Conservation (phyloP, 441 rosid genomes). For the Pelargonium fulgidum region DNA sequence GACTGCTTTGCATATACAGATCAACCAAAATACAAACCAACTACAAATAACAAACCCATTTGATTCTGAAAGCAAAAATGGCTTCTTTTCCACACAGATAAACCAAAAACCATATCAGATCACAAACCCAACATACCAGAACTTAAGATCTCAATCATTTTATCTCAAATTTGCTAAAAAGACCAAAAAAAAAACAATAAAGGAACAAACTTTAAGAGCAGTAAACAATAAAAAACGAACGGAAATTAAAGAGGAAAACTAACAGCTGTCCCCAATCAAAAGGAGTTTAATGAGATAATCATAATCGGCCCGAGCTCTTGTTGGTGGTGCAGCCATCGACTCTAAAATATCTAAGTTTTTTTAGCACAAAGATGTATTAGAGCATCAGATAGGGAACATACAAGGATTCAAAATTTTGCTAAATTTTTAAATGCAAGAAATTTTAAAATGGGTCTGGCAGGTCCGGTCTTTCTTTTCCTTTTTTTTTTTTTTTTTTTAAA, state of each 20-base stretch:
- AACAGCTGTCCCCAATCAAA: slow-evolving; percentile 48
- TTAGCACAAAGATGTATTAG: too few relatives aligned
- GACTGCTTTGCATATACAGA: background rate
- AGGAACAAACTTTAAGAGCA: background rate
- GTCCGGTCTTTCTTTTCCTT: too few relatives aligned
- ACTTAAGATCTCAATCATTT: background rate
- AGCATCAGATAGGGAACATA: too few relatives aligned
- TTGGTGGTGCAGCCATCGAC: slow-evolving; percentile 45
- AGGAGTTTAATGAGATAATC: slow-evolving; percentile 53
- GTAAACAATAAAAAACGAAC: background rate
- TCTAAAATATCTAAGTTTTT: background rate
- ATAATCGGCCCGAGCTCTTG: slow-evolving; percentile 46
- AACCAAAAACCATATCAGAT: background rate
- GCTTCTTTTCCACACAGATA: background rate
- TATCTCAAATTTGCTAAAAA: background rate
- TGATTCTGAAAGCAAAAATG: background rate
- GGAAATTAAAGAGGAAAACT: background rate
- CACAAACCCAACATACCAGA: background rate
- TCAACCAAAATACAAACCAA: background rate
- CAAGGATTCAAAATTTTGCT: too few relatives aligned
- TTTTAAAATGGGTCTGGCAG: too few relatives aligned
- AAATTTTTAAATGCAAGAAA: too few relatives aligned
- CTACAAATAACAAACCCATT: background rate
- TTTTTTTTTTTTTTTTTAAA: too few relatives aligned
- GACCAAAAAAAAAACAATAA: background rate